Conservation (phyloP, 2,329 filamentous ascomycete genomes). For the Ramichloridium luteum region DNA sequence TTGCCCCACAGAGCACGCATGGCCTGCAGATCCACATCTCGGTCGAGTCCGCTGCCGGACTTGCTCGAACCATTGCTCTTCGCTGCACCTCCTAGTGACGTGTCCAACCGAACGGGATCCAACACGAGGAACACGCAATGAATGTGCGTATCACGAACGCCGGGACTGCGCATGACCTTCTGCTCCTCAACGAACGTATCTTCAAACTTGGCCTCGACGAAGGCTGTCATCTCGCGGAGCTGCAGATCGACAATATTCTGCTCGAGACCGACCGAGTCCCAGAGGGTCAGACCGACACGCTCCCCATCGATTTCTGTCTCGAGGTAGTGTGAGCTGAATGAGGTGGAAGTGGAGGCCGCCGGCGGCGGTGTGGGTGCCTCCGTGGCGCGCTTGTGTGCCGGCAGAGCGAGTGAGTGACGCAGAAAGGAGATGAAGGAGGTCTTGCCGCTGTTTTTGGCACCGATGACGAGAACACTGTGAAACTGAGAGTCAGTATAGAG, state of each 20-base stretch:
- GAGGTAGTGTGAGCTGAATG: constrained; percentile 75
- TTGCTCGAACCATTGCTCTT: constrained; percentile 24
- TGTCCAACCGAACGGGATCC: constrained; percentile 51
- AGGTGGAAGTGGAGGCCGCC: constrained; percentile 23
- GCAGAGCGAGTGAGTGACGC: constrained; percentile 69
- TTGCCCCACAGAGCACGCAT: constrained; percentile 79
- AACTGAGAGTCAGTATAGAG: neutral
- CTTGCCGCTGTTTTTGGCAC: constrained; percentile 79
- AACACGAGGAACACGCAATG: constrained; percentile 89
- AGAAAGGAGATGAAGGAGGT: constrained; percentile 96
- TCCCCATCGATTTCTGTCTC: constrained; percentile 92
- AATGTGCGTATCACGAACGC: constrained; percentile 90
- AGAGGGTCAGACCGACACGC: constrained; percentile 81
- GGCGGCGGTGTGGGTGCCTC: constrained; percentile 13
- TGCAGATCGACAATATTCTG: constrained; percentile 93
- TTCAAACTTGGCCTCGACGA: constrained; percentile 96
- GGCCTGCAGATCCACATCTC: constrained; percentile 82
- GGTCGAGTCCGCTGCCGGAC: constrained; percentile 64
- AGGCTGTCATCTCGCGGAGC: constrained; percentile 77
- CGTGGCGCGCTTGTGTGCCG: constrained; percentile 57
- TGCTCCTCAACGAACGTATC: constrained; percentile 96
- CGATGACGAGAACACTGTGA: constrained; percentile 73
- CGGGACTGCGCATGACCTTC: constrained; percentile 88
- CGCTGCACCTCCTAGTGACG: constrained; percentile 27
- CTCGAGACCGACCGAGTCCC: constrained; percentile 92